Evolutionary conservation across 768 basidiomycete species (phyloP).

Genomic region (Tylopilus rubrobrunneus): DNA sequence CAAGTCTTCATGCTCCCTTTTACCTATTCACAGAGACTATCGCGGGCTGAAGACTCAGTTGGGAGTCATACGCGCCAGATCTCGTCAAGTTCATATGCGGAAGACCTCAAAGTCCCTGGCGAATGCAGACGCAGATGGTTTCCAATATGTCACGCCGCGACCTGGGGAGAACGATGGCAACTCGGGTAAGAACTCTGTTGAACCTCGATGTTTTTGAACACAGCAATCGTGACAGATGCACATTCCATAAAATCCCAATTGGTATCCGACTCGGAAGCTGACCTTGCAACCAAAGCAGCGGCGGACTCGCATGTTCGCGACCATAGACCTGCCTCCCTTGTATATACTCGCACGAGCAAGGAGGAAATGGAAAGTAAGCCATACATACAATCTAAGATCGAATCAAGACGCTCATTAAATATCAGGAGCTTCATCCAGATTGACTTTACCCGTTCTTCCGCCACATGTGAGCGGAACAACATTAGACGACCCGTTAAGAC

Average conservation of each 20-base stretch:
- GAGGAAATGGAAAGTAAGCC: constrained; percentile 12
- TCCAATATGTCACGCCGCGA: not conserved
- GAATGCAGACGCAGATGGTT: not conserved
- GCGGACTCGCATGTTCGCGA: not conserved
- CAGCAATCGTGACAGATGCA: not conserved
- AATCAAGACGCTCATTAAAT: not conserved
- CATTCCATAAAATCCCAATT: not conserved
- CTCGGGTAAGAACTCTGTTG: constrained; percentile 4
- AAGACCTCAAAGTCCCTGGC: constrained; percentile 4
- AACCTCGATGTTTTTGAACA: not conserved
- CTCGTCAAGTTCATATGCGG: constrained; percentile 20
- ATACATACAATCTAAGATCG: too few species aligned
- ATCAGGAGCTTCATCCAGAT: constrained; percentile 7
- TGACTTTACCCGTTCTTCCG: not conserved
- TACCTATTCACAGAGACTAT: constrained; percentile 52
- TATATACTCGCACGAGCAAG: not conserved
- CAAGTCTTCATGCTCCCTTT: not conserved
- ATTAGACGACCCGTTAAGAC: not conserved
- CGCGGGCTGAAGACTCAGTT: constrained; percentile 67
- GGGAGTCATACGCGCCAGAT: constrained; percentile 42
- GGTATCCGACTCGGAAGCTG: not conserved
- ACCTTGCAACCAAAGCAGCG: not conserved
- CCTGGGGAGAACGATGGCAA: not conserved
- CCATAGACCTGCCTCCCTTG: not conserved
- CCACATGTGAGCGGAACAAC: not conserved